These are phyloP conservation scores for Pachysolen tannophilus DNA, from an alignment of 805 yeast genomes.

Conservation along the genomic window DNA sequence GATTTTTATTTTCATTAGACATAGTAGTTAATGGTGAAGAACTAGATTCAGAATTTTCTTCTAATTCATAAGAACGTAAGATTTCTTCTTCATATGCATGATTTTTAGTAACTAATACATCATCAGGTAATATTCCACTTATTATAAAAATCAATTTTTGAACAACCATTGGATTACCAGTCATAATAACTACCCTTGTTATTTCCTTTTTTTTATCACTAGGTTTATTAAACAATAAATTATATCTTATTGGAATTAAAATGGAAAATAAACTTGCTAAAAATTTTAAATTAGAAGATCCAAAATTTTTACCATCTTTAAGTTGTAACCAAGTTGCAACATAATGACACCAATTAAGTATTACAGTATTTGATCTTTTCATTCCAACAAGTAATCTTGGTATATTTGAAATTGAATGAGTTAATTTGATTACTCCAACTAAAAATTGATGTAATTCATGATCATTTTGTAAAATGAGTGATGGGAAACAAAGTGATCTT, in stretches of 20 bases:
- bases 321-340: slow-evolving; percentile 47
- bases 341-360: slow-evolving; percentile 45
- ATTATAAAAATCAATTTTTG: slow-evolving; percentile 44
- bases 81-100: too few species aligned
- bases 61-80: too few species aligned
- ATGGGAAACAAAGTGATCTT: slow-evolving; percentile 30
- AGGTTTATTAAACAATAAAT: slow-evolving; percentile 28
- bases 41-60: slow-evolving; percentile 3
- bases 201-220: slow-evolving; percentile 18
- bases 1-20: not conserved
- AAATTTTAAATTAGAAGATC: slow-evolving; percentile 21
- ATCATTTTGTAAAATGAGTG: slow-evolving; percentile 32
- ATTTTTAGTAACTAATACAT: slow-evolving; percentile 11
- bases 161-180: slow-evolving; percentile 49
- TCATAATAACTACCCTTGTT: slow-evolving; percentile 41
- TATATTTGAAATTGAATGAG: slow-evolving; percentile 32
- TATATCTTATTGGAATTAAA: slow-evolving; percentile 29
- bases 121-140: slow-evolving; percentile 40
- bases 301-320: slow-evolving; percentile 33
- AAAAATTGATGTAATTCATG: slow-evolving; percentile 31
- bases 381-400: slow-evolving; percentile 39
- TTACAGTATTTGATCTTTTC: slow-evolving; percentile 28
- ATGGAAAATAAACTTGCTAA: slow-evolving; percentile 39
- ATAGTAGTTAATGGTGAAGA: slow-evolving; percentile 8
- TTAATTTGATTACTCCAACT: slow-evolving; percentile 27